Percentiles rank a stretch among this genome's conserved stretches.
Conservation (phyloP, 2,329 filamentous ascomycete species). For the Tolypocladium paradoxum region DNA sequence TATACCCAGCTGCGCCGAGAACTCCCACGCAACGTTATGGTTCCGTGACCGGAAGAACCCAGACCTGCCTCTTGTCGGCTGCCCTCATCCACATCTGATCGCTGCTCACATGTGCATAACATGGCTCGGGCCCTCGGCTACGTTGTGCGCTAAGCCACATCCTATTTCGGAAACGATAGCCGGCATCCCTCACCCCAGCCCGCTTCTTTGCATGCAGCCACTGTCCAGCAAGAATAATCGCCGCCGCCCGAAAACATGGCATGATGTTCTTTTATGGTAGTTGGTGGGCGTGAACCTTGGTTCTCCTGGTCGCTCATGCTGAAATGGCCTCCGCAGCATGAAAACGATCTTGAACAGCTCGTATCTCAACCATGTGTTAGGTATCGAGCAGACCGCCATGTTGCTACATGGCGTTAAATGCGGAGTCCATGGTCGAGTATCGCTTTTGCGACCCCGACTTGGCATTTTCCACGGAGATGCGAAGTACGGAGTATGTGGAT, state of each 20-base stretch:
- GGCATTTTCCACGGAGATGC: not conserved
- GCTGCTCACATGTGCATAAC: too few species aligned
- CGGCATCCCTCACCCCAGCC: not conserved
- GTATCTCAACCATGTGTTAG: not conserved
- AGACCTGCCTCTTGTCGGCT: not conserved
- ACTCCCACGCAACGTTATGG: not conserved
- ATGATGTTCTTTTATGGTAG: not conserved
- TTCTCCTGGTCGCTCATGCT: not conserved
- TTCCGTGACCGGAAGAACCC: not conserved
- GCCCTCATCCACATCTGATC: not conserved
- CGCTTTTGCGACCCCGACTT: not conserved
- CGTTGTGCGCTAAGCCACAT: not conserved
- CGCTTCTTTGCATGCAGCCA: not conserved
- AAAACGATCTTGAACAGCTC: not conserved
- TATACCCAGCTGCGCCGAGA: not conserved
- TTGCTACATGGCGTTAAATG: not conserved
- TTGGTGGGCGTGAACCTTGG: too few species aligned
- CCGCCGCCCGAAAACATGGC: not conserved
- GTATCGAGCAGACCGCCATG: not conserved
- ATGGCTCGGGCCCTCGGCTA: not conserved
- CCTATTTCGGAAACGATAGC: not conserved
- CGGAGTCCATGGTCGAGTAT: not conserved
- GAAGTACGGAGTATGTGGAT: not conserved
- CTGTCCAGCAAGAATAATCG: not conserved
- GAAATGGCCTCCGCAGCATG: not conserved